Evolutionary conservation across 78 protist species (phyloP).

Genomic region (Diacronema lutheri): DNA sequence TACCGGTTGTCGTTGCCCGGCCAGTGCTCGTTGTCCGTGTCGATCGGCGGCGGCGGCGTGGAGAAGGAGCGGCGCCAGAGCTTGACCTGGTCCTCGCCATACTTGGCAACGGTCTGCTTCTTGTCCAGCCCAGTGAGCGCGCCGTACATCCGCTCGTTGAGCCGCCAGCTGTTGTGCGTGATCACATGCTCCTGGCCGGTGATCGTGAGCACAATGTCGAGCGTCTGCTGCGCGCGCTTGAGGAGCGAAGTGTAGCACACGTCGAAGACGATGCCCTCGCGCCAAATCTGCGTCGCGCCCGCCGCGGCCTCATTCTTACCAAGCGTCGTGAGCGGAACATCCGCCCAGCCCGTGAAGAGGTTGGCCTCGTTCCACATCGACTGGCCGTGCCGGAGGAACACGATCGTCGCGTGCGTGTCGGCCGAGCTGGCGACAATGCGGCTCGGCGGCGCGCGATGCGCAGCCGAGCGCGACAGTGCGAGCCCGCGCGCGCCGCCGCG

Average conservation of each 20-base stretch:
- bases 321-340: background rate
- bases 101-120: slow-evolving; percentile 54
- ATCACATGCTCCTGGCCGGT: slow-evolving; percentile 11
- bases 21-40: background rate
- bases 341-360: slow-evolving; percentile 54
- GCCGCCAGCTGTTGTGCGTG: slow-evolving; percentile 44
- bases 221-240: slow-evolving; percentile 55
- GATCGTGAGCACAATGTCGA: slow-evolving; percentile 8
- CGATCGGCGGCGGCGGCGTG: slow-evolving; percentile 50
- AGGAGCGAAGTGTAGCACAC: background rate
- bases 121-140: slow-evolving; percentile 51
- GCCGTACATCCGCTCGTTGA: slow-evolving; percentile 65
- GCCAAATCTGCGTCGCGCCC: background rate
- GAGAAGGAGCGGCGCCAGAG: slow-evolving; percentile 52
- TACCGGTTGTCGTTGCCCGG: slow-evolving; percentile 8
- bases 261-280: background rate
- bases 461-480: too few relatives aligned
- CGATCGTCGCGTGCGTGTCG: background rate
- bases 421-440: too few relatives aligned
- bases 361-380: slow-evolving; percentile 37
- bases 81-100: slow-evolving; percentile 37
- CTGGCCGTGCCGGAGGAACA: slow-evolving; percentile 32
- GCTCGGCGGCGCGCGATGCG: too few relatives aligned
- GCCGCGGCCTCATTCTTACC: slow-evolving; percentile 31
- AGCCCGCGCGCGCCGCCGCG: too few relatives aligned